A percentile compares a stretch with the other conserved stretches of the same genome.
Evolutionary conservation across 176 grass and related monocot genomes (phyloP).

Genomic region (Coix lacrymajobi): DNA sequence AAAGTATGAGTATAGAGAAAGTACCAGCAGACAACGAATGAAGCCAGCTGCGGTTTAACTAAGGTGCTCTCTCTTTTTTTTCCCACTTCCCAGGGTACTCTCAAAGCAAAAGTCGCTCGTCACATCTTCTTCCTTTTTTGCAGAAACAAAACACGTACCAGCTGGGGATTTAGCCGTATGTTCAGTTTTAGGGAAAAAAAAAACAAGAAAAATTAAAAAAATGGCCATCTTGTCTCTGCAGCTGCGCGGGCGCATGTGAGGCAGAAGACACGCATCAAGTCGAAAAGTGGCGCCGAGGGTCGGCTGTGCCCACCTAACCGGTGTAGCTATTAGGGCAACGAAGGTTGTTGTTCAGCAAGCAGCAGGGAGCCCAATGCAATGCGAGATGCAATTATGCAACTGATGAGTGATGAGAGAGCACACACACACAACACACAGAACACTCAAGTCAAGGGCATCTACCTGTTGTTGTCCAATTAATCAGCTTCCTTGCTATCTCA

Average conservation of each 20-base stretch:
- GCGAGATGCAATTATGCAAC: not conserved
- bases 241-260: constrained; percentile 25
- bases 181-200: not conserved
- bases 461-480: constrained; percentile 43
- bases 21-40: not conserved
- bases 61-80: not conserved
- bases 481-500: constrained; percentile 42
- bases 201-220: not conserved
- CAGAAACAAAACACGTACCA: too few species aligned
- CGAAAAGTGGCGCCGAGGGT: constrained; percentile 27
- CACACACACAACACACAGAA: not conserved
- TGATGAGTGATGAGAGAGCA: not conserved
- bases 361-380: not conserved
- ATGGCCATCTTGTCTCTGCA: not conserved
- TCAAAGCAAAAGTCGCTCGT: too few species aligned
- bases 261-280: constrained; percentile 37
- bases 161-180: too few species aligned
- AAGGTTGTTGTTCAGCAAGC: not conserved
- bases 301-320: constrained; percentile 1
- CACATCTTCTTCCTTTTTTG: too few species aligned
- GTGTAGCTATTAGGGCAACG: not conserved
- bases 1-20: too few species aligned
- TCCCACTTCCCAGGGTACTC: too few species aligned
- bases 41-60: not conserved
- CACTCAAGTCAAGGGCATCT: constrained; percentile 5